These are phyloP conservation scores for Sphagnum tenellum DNA, from an alignment of 225 moss, liverwort and hornwort species.

Conservation along the genomic window DNA sequence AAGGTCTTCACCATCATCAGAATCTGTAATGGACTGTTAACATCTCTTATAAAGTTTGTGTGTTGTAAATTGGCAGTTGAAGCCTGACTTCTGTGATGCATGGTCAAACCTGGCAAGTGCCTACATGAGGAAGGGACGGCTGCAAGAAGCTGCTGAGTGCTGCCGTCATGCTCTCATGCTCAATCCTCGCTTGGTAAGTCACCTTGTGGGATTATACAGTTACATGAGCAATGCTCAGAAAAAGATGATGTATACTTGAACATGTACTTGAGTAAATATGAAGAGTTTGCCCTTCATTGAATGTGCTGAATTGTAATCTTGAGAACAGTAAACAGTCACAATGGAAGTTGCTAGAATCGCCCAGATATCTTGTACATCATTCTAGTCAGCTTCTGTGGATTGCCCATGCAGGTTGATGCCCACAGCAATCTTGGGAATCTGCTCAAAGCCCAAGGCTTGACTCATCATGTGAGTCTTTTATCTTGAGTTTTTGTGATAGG, in stretches of 20 bases:
- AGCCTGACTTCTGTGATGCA: conserved; percentile 92
- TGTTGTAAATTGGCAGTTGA: conserved; percentile 46
- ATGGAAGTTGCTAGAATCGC: too few species aligned
- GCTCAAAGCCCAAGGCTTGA: conserved; percentile 90
- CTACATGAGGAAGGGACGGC: conserved; percentile 94
- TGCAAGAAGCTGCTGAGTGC: conserved; percentile 96
- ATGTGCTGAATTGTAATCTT: too few species aligned
- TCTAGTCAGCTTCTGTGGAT: too few species aligned
- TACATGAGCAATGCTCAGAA: neutral
- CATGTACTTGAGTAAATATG: neutral
- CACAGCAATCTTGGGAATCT: conserved; percentile 97
- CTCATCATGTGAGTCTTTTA: conserved; percentile 61
- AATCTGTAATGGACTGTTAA: too few species aligned
- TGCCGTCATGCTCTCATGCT: conserved; percentile 77
- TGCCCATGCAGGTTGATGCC: conserved; percentile 71
- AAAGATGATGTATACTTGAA: neutral
- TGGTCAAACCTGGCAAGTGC: conserved; percentile 99
- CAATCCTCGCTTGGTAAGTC: conserved; percentile 85
- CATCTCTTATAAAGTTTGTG: too few species aligned
- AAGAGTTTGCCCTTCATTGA: too few species aligned
- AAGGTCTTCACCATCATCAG: too few species aligned
- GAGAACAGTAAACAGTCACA: too few species aligned
- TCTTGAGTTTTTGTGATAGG: neutral
- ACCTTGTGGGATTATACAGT: neutral
- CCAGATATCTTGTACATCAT: too few species aligned